Percentiles rank a stretch among this genome's conserved stretches.
Conservation (phyloP, 306 rosid species). For the Macrotyloma uniflorum region DNA sequence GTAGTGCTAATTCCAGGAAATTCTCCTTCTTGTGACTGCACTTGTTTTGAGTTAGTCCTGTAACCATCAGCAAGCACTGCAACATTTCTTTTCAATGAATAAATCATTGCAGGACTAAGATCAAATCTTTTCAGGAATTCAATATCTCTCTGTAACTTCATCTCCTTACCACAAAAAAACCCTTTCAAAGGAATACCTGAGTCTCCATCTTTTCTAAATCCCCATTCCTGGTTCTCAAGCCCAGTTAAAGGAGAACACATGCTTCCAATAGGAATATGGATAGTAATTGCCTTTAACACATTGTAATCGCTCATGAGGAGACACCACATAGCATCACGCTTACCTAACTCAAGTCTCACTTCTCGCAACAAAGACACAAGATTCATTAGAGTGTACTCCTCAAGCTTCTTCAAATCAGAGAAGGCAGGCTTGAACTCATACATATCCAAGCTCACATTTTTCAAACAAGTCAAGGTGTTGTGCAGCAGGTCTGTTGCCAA, state of each 20-base stretch:
- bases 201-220: neutral
- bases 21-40: conserved; percentile 33
- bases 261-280: conserved; percentile 57
- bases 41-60: conserved; percentile 60
- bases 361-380: conserved; percentile 73
- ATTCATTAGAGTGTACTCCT: conserved; percentile 60
- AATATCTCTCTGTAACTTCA: conserved; percentile 58
- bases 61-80: conserved; percentile 73
- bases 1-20: conserved; percentile 11
- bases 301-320: conserved; percentile 77
- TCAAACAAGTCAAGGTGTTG: conserved; percentile 62
- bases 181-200: conserved; percentile 52
- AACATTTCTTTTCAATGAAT: conserved; percentile 68
- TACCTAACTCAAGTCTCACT: conserved; percentile 64
- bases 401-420: conserved; percentile 65
- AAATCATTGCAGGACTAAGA: conserved; percentile 71
- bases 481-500: conserved; percentile 62
- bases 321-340: conserved; percentile 89
- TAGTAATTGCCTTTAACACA: conserved; percentile 62
- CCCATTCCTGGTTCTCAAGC: conserved; percentile 27
- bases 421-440: conserved; percentile 52
- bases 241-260: conserved; percentile 25
- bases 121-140: conserved; percentile 74
- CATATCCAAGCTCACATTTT: conserved; percentile 43
- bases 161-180: conserved; percentile 42